Conservation (phyloP, 768 basidiomycete species). For the Suillus luteus region DNA sequence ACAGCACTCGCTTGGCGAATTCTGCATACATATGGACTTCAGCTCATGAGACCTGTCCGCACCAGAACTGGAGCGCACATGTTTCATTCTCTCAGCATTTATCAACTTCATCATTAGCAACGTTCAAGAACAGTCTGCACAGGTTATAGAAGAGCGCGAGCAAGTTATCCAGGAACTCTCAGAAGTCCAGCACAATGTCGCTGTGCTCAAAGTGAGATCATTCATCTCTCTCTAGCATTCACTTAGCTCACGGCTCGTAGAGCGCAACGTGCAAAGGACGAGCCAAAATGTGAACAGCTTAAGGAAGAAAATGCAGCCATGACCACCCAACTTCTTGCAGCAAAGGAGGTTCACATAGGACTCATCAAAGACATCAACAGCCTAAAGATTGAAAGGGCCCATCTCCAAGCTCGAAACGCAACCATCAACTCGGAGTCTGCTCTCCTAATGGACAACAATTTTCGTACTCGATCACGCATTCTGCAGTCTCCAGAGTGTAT, state of each 20-base stretch:
- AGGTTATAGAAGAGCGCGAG: conserved; percentile 63
- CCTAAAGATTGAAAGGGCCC: conserved; percentile 73
- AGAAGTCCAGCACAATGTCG: conserved; percentile 53
- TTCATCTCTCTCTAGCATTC: conserved; percentile 4
- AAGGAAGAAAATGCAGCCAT: conserved; percentile 60
- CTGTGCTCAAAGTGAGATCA: conserved; percentile 55
- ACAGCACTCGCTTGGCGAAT: conserved; percentile 66
- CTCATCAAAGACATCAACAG: conserved; percentile 67
- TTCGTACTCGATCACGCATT: conserved; percentile 69
- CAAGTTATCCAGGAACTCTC: conserved; percentile 49
- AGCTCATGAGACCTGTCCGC: conserved; percentile 69
- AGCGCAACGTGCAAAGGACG: conserved; percentile 64
- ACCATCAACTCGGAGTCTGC: conserved; percentile 60
- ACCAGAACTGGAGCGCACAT: conserved; percentile 76
- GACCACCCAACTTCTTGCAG: conserved; percentile 65
- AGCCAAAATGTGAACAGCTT: conserved; percentile 65
- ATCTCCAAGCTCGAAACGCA: conserved; percentile 69
- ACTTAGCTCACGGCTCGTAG: conserved; percentile 34
- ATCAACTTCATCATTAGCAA: conserved; percentile 82
- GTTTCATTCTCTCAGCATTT: conserved; percentile 78
- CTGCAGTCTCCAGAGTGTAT: conserved; percentile 93
- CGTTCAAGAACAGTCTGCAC: conserved; percentile 62
- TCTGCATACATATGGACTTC: conserved; percentile 77
- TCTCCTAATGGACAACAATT: conserved; percentile 59
- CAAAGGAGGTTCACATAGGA: conserved; percentile 62